A percentile compares a stretch with the other conserved stretches of the same genome.
These are phyloP conservation scores for Sphagnum tenellum DNA, from an alignment of 225 moss, liverwort and hornwort genomes.

Conservation along the genomic window DNA sequence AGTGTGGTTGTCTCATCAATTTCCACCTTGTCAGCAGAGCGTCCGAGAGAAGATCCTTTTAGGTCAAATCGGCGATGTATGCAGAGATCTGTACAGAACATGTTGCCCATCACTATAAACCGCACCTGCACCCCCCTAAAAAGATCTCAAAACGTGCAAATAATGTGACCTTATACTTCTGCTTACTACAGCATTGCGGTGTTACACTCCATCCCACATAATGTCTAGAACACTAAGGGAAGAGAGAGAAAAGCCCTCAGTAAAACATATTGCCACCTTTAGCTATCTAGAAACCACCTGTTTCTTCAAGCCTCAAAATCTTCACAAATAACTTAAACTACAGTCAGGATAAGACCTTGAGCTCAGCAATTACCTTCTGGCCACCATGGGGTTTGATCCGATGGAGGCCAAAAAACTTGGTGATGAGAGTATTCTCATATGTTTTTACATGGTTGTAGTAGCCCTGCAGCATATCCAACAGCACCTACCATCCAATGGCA, in stretches of 20 bases:
- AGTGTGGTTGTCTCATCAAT: slow-evolving; percentile 97
- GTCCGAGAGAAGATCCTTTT: slow-evolving; percentile 97
- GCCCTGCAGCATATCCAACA: slow-evolving; percentile 77
- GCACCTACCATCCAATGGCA: slow-evolving; percentile 39
- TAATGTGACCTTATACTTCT: no score
- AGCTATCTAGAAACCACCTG: no score
- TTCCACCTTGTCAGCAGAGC: slow-evolving; percentile 92
- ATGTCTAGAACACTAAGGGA: no score
- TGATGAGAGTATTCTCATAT: slow-evolving; percentile 97
- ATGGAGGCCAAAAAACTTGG: slow-evolving; percentile 98
- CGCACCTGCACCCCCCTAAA: slow-evolving; percentile 63
- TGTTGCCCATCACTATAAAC: slow-evolving; percentile 99
- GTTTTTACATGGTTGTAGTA: slow-evolving; percentile 90
- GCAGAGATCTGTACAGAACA: slow-evolving; percentile 97
- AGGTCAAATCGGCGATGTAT: slow-evolving; percentile 97
- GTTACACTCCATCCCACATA: no score
- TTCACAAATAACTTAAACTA: no score
- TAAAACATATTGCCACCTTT: no score
- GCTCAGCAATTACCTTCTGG: slow-evolving; percentile 48
- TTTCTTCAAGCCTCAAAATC: no score
- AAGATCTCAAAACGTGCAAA: not conserved
- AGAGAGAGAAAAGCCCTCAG: no score
- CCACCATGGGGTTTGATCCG: slow-evolving; percentile 95
- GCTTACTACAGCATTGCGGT: no score
- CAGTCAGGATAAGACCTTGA: no score